Percentiles rank a stretch among this genome's conserved stretches.
Evolutionary conservation across 352 stramenopile genomes (phyloP).

Genomic region (Phytophthora lateralis): DNA sequence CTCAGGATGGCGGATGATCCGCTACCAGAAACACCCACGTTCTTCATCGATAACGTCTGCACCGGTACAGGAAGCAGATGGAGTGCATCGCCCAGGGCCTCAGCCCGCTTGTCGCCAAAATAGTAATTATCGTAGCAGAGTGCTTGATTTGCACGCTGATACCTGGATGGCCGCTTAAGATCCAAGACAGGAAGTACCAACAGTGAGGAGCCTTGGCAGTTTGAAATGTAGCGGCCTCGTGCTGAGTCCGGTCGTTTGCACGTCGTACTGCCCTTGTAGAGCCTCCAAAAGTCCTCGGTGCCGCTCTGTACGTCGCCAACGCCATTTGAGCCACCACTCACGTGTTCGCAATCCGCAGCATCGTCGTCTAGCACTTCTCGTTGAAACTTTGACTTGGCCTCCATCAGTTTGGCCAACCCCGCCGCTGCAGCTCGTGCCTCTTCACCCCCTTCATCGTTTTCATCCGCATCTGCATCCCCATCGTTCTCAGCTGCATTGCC

Average conservation of each 20-base stretch:
- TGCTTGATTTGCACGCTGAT: constrained; percentile 43
- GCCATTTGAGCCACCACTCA: not conserved
- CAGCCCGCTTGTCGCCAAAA: constrained; percentile 68
- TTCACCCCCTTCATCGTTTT: constrained; percentile 13
- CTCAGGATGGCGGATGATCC: constrained; percentile 66
- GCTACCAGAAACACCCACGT: constrained; percentile 60
- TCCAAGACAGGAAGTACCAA: constrained; percentile 74
- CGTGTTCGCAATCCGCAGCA: not conserved
- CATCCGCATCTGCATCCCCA: constrained; percentile 12
- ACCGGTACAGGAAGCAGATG: constrained; percentile 60
- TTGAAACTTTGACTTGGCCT: constrained; percentile 40
- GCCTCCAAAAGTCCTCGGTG: constrained; percentile 53
- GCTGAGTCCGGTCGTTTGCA: constrained; percentile 53
- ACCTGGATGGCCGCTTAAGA: constrained; percentile 50
- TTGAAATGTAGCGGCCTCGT: constrained; percentile 62
- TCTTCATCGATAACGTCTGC: constrained; percentile 73
- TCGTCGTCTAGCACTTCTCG: constrained; percentile 58
- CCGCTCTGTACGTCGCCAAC: constrained; percentile 6
- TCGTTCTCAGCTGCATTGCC: constrained; percentile 6
- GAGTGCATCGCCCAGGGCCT: constrained; percentile 64
- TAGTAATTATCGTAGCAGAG: constrained; percentile 80
- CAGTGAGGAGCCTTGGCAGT: constrained; percentile 60
- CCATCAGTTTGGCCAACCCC: constrained; percentile 22
- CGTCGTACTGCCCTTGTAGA: constrained; percentile 55
- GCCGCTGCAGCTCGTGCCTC: constrained; percentile 9